Conservation (phyloP, 805 yeast genomes). For the Sporopachydermia quercuum region DNA sequence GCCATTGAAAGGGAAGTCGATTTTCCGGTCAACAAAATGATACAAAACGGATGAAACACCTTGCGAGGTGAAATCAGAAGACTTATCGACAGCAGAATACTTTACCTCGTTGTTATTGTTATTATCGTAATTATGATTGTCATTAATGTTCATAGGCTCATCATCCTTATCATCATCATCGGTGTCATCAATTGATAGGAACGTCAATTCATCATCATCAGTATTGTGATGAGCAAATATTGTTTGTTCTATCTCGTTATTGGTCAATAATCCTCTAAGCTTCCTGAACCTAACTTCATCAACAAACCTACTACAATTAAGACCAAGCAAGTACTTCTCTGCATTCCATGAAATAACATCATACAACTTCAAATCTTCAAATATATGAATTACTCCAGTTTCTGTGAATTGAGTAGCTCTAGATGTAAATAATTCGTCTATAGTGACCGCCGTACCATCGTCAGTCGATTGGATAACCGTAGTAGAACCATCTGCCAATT, state of each 20-base stretch:
- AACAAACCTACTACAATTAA: conserved; percentile 48
- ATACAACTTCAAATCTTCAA: conserved; percentile 17
- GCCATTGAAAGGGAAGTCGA: conserved; percentile 21
- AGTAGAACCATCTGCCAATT: conserved; percentile 2
- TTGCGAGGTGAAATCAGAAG: no score
- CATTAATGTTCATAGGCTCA: conserved; percentile 5
- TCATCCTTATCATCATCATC: conserved; percentile 21
- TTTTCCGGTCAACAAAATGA: conserved; percentile 40
- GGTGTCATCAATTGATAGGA: background rate
- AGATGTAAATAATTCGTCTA: conserved; percentile 2
- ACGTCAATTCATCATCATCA: conserved; percentile 14
- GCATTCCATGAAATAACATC: conserved; percentile 28
- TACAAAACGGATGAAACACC: conserved; percentile 32
- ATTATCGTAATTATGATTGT: background rate
- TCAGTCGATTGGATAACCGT: conserved; percentile 1
- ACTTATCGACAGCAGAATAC: no score
- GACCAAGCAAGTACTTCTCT: conserved; percentile 42
- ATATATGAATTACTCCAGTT: conserved; percentile 37
- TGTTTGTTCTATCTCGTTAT: conserved; percentile 36
- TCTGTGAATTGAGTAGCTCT: conserved; percentile 17
- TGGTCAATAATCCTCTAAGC: conserved; percentile 40
- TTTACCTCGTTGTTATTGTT: conserved; percentile 9
- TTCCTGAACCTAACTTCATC: conserved; percentile 53
- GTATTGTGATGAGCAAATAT: conserved; percentile 36
- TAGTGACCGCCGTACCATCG: conserved; percentile 2